Percentiles rank a stretch among this genome's conserved stretches.
These are phyloP conservation scores for Diaporthe citrichinensis DNA, from an alignment of 2,329 filamentous ascomycete genomes.

Conservation along the genomic window DNA sequence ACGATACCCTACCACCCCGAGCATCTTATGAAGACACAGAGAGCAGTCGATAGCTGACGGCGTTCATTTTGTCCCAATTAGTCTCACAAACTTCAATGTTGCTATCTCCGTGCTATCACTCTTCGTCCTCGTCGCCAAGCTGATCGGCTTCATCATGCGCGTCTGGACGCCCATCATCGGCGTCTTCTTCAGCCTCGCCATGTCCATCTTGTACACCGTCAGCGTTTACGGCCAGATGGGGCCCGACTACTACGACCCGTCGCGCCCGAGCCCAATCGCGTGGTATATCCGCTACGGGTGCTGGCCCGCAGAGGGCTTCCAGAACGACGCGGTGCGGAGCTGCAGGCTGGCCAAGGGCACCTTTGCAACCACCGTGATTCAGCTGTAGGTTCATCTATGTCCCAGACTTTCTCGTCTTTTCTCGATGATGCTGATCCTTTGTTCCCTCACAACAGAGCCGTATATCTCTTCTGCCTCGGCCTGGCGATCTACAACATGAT, in stretches of 20 bases:
- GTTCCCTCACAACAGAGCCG: conserved; percentile 56
- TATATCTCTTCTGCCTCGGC: conserved; percentile 72
- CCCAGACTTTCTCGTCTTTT: too few relatives aligned
- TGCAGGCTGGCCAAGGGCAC: conserved; percentile 78
- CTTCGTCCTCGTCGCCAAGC: conserved; percentile 81
- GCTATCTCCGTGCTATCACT: conserved; percentile 82
- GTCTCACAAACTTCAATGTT: conserved; percentile 82
- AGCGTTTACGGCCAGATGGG: conserved; percentile 80
- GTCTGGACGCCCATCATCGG: conserved; percentile 78
- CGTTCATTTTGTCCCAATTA: conserved; percentile 51
- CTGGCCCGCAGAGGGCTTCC: conserved; percentile 63
- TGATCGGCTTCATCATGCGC: conserved; percentile 78
- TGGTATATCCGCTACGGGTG: conserved; percentile 85
- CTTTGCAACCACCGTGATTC: conserved; percentile 74
- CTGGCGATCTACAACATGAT: conserved; percentile 71
- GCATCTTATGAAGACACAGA: conserved; percentile 26
- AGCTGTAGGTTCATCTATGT: conserved; percentile 71
- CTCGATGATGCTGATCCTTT: conserved; percentile 9
- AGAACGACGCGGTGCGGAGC: conserved; percentile 66
- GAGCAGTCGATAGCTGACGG: conserved; percentile 41
- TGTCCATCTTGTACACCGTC: conserved; percentile 74
- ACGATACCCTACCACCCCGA: background rate
- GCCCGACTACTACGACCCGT: conserved; percentile 78
- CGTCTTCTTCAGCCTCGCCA: conserved; percentile 67
- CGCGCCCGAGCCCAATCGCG: conserved; percentile 72